Evolutionary conservation across 1,284 basidiomycete species (phyloP).

Genomic region (Puccinia coronata): DNA sequence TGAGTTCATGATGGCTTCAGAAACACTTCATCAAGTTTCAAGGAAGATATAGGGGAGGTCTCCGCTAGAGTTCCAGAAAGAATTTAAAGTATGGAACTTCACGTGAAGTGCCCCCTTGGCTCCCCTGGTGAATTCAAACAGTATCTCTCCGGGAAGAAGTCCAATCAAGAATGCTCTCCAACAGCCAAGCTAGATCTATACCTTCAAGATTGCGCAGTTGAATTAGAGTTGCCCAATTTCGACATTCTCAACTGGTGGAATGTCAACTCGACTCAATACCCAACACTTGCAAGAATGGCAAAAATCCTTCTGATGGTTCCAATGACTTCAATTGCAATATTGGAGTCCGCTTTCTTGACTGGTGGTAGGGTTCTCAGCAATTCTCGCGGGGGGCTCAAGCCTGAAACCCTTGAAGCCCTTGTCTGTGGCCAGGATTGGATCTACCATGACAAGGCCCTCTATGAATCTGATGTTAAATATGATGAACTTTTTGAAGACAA

Average conservation of each 20-base stretch:
- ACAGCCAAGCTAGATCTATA: not conserved
- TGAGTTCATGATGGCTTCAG: too few species aligned
- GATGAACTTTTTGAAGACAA: not conserved
- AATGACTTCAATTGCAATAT: not conserved
- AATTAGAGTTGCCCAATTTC: not conserved
- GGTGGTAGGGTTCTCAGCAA: not conserved
- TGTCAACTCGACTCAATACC: not conserved
- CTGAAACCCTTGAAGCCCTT: conserved; percentile 1
- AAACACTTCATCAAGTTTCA: too few species aligned
- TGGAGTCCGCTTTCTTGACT: conserved; percentile 12
- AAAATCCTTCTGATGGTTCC: not conserved
- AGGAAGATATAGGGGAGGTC: too few species aligned
- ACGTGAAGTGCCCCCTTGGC: too few species aligned
- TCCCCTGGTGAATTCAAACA: too few species aligned
- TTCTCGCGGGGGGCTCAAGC: not conserved
- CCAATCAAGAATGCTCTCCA: not conserved
- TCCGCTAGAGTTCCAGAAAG: too few species aligned
- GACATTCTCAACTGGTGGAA: conserved; percentile 14
- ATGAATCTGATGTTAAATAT: not conserved
- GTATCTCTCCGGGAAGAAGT: not conserved
- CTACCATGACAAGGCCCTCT: not conserved
- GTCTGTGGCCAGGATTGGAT: conserved; percentile 13
- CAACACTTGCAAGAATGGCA: not conserved
- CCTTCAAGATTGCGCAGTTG: not conserved
- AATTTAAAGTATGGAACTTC: too few species aligned